phyloP scores from a whole-genome alignment of 768 basidiomycete species.

The Rhizopogon roseolus region DNA sequence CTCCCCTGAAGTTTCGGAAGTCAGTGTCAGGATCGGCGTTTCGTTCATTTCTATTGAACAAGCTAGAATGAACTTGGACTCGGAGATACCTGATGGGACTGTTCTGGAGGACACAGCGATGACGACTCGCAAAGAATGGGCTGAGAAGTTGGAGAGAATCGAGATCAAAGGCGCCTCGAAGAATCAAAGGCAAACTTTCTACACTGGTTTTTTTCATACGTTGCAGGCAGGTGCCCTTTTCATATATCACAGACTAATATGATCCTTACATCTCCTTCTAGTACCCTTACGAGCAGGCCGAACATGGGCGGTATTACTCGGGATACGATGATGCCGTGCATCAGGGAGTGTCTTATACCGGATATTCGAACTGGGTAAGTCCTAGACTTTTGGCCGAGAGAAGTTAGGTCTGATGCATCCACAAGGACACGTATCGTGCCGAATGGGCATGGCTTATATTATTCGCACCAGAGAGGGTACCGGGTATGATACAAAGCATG shows the following conservation, averaged over 20 bases:
- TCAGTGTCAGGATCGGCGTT: constrained; percentile 61
- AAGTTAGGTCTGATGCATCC: background rate
- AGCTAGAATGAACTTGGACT: constrained; percentile 47
- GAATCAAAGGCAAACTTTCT: constrained; percentile 45
- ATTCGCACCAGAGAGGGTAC: constrained; percentile 70
- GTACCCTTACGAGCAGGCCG: constrained; percentile 76
- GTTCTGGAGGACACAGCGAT: constrained; percentile 49
- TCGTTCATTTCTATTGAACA: constrained; percentile 74
- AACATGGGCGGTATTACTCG: constrained; percentile 67
- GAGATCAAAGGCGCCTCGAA: constrained; percentile 43
- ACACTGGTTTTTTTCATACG: constrained; percentile 61
- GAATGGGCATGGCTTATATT: constrained; percentile 78
- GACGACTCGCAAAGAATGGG: constrained; percentile 47
- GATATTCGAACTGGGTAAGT: constrained; percentile 75
- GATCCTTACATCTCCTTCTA: constrained; percentile 22
- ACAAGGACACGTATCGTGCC: constrained; percentile 73
- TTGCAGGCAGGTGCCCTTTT: constrained; percentile 38
- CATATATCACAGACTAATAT: background rate
- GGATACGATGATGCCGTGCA: constrained; percentile 69
- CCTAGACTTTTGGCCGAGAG: background rate
- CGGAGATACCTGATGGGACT: constrained; percentile 41
- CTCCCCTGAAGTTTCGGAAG: constrained; percentile 19
- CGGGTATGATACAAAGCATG: constrained; percentile 77
- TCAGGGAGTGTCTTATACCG: constrained; percentile 66
- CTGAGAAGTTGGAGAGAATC: constrained; percentile 51